Evolutionary conservation across 2,329 filamentous ascomycete genomes (phyloP).

Genomic region (Corinectria fuckeliana): DNA sequence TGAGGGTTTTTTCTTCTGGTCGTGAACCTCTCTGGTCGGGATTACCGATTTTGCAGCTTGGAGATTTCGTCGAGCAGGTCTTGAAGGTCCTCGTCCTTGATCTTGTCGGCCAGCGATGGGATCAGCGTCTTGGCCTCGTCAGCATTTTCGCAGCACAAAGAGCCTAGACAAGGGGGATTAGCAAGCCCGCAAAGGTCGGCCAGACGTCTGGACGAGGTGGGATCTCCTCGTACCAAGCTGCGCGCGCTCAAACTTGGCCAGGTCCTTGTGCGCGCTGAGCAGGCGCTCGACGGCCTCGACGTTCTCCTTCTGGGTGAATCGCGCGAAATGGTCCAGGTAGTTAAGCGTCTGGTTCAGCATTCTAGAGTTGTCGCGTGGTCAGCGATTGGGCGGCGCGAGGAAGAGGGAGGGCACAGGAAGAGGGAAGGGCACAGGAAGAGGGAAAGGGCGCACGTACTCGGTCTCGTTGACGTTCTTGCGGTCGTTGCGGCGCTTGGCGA

Average conservation of each 20-base stretch:
- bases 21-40: background rate
- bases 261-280: constrained; percentile 76
- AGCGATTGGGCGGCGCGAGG: background rate
- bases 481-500: constrained; percentile 79
- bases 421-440: background rate
- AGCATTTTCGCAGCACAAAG: constrained; percentile 87
- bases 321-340: constrained; percentile 92
- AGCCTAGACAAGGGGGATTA: constrained; percentile 62
- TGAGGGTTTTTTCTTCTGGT: background rate
- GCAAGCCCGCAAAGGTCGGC: background rate
- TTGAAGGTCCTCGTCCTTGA: constrained; percentile 86
- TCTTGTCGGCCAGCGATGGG: constrained; percentile 87
- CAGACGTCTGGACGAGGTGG: background rate
- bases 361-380: constrained; percentile 46
- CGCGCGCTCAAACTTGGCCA: constrained; percentile 92
- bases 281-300: constrained; percentile 93
- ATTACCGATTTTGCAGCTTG: constrained; percentile 66
- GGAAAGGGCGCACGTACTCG: constrained; percentile 67
- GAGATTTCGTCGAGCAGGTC: constrained; percentile 89
- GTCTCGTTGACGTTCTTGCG: constrained; percentile 85
- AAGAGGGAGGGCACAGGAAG: background rate
- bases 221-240: constrained; percentile 73
- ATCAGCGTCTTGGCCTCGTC: constrained; percentile 98
- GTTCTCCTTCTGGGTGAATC: constrained; percentile 94
- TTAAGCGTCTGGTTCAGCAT: constrained; percentile 87